Evolutionary conservation across 202 grass and related monocot genomes (phyloP).

Genomic region (Bolboschoenoplectus hybrid): DNA sequence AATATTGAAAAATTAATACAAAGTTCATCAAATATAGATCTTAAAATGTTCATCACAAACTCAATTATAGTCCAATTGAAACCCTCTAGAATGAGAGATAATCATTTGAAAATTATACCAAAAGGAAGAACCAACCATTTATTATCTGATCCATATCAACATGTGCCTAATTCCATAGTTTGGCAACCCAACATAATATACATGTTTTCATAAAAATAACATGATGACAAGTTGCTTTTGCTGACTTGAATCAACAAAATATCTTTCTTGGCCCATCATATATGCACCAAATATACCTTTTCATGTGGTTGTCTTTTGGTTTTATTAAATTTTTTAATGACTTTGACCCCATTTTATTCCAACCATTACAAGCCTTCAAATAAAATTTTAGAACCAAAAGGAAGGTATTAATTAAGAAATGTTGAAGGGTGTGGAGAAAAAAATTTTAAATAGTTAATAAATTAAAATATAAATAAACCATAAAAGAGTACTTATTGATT

Average conservation of each 20-base stretch:
- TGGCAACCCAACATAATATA: not conserved
- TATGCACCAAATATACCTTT: not conserved
- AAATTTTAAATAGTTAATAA: too few species aligned
- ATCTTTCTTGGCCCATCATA: not conserved
- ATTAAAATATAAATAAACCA: too few species aligned
- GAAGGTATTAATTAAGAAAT: not conserved
- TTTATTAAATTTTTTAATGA: conserved; percentile 2
- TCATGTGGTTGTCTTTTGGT: not conserved
- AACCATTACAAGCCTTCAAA: not conserved
- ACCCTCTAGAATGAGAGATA: not conserved
- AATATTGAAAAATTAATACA: not conserved
- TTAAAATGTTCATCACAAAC: not conserved
- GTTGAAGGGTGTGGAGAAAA: too few species aligned
- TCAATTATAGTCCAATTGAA: not conserved
- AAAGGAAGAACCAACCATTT: not conserved
- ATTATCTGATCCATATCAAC: not conserved
- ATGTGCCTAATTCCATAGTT: not conserved
- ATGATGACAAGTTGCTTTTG: not conserved
- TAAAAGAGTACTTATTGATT: not conserved
- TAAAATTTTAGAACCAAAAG: not conserved
- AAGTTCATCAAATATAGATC: not conserved
- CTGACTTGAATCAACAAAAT: not conserved
- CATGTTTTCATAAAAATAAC: not conserved
- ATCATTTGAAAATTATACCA: not conserved
- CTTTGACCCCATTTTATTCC: not conserved